These are phyloP conservation scores for Barnettozyma botsteinii DNA, from an alignment of 805 yeast genomes.

Conservation along the genomic window DNA sequence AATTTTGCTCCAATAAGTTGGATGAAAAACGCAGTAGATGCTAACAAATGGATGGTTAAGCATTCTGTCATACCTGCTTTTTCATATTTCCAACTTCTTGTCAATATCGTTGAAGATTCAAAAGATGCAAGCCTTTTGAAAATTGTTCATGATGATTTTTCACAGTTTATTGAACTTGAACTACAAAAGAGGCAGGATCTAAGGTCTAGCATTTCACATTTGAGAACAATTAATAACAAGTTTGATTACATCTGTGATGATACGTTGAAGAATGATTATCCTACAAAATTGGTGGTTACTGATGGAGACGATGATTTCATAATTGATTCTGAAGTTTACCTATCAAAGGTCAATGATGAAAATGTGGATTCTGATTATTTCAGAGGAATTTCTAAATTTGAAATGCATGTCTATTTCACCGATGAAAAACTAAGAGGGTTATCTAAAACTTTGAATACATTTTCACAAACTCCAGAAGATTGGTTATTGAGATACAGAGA, in stretches of 20 bases:
- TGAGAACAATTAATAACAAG: conserved; percentile 31
- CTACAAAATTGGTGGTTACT: conserved; percentile 45
- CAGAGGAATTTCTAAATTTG: conserved; percentile 25
- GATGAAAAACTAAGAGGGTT: conserved; percentile 46
- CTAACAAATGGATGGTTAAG: conserved; percentile 44
- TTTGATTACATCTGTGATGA: conserved; percentile 49
- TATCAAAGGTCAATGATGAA: not conserved
- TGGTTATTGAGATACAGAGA: conserved; percentile 48
- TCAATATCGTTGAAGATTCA: conserved; percentile 38
- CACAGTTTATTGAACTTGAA: conserved; percentile 36
- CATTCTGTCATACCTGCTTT: conserved; percentile 48
- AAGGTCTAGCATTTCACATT: conserved; percentile 26
- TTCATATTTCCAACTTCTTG: conserved; percentile 42
- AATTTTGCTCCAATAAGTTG: conserved; percentile 51
- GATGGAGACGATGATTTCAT: conserved; percentile 28
- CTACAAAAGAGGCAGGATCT: conserved; percentile 35
- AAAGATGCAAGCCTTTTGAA: conserved; percentile 34
- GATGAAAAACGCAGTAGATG: conserved; percentile 44
- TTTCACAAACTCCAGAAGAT: conserved; percentile 39
- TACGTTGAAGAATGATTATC: conserved; percentile 43
- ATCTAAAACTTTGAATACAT: conserved; percentile 32
- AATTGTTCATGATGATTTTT: conserved; percentile 31
- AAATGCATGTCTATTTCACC: conserved; percentile 41
- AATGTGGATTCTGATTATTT: conserved; percentile 10
- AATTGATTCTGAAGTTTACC: conserved; percentile 28